Evolutionary conservation across 257 asterid species (phyloP), one percentile per base, ranked within the genome.

Genomic region (Lycium barbarum): DNA sequence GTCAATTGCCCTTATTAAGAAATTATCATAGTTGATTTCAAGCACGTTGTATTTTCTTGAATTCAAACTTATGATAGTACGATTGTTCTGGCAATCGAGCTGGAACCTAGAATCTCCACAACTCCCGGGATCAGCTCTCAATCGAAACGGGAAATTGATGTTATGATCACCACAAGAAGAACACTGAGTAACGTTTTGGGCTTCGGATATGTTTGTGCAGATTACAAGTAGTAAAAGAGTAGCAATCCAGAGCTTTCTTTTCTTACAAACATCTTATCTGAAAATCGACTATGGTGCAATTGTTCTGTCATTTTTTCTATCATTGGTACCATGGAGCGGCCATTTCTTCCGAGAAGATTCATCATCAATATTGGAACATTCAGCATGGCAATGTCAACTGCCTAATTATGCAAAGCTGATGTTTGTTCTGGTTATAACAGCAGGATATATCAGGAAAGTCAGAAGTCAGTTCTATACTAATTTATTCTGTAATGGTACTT

Each of bases 161-260:
- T 73, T 71, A 8, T 6, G 86, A 59, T 58, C 53, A 38, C 92
- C 93, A 20, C 92, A 90, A 7, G 90, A 51, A 68, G 92, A 88
- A 74, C 43, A 15, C 2, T 0, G 26, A 76, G 9, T 76, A 22
- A 2, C 71, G 6, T n/a, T 62, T 47, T 47, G 58, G 76, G 85
- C 88, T 49, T 81, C 20, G 63, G 79, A 73, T 81, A 65, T 36
- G 22, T 83, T 40, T 65, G 83, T 71, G 83, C 33, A 63, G 71
- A 71, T 15, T n/a, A 82, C 14, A 26, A 26, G 33, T 76, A 84
- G 9, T 62, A 36, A 5, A 86, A 71, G 13, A 80, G 62, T 22
- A 26, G 51, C 38, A 6, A 51, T 74, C 18, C 2, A 74, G 36
- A 71, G 35, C 55, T 9, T 18, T 72, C 33, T 26, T 26, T 26